phyloP scores from a whole-genome alignment of 345 rosid genomes.

The Jatropha curcas region DNA sequence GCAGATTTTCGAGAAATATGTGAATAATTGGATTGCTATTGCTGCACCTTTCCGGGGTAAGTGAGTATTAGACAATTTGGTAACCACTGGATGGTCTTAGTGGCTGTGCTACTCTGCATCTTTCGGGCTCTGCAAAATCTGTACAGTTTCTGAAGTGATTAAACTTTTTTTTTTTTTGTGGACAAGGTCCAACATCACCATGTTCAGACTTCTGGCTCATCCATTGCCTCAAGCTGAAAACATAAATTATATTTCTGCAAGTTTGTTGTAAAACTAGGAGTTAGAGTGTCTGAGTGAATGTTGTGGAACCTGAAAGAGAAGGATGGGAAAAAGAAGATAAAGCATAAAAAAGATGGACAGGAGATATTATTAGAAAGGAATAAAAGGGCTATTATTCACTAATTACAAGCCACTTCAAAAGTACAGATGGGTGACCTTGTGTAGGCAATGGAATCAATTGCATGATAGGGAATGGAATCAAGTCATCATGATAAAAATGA shows the following conservation, averaged over 20 bases:
- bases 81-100: background rate
- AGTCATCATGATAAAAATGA: background rate
- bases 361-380: background rate
- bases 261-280: background rate
- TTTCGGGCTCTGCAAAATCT: no score
- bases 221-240: background rate
- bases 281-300: background rate
- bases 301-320: background rate
- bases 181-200: background rate
- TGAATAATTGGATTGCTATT: constrained; percentile 92
- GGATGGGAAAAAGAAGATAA: background rate
- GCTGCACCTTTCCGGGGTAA: constrained; percentile 91
- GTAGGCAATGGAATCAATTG: background rate
- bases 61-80: constrained; percentile 18
- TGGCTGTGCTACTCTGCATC: background rate
- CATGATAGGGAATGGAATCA: background rate
- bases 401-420: background rate
- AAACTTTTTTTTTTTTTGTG: no score
- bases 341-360: background rate
- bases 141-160: no score
- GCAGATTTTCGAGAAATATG: constrained; percentile 87
- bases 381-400: background rate
- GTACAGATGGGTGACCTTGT: background rate
- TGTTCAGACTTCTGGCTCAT: background rate
- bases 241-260: background rate